A percentile compares a stretch with the other conserved stretches of the same genome.
Evolutionary conservation across 352 stramenopile genomes (phyloP).

Genomic region (Elongisporangium anandrum): DNA sequence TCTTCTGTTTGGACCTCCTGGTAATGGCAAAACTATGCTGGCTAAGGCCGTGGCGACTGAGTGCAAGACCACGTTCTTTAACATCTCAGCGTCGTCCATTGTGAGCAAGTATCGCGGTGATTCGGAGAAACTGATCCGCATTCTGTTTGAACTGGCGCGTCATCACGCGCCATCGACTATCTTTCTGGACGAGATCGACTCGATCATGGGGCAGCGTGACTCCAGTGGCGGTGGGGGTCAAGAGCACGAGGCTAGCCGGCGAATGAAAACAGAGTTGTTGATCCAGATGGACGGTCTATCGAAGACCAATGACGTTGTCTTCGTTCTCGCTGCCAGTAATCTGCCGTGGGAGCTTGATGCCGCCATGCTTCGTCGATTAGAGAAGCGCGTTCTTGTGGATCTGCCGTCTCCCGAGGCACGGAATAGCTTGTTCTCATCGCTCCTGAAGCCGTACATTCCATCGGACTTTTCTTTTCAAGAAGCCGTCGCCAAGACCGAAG

Average conservation of each 20-base stretch:
- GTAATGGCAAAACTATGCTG: conserved; percentile 88
- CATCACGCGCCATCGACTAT: conserved; percentile 85
- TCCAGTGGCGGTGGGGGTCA: conserved; percentile 53
- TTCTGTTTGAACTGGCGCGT: conserved; percentile 78
- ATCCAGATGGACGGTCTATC: conserved; percentile 86
- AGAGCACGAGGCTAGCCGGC: conserved; percentile 80
- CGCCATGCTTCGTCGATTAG: conserved; percentile 75
- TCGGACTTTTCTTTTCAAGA: conserved; percentile 46
- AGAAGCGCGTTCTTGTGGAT: conserved; percentile 82
- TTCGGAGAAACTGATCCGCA: conserved; percentile 84
- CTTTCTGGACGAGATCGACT: conserved; percentile 87
- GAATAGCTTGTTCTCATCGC: conserved; percentile 43
- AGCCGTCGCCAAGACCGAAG: conserved; percentile 47
- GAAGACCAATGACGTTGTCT: conserved; percentile 79
- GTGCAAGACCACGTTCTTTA: conserved; percentile 86
- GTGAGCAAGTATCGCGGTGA: conserved; percentile 85
- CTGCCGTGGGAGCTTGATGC: conserved; percentile 78
- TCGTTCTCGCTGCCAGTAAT: conserved; percentile 80
- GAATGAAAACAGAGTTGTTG: conserved; percentile 86
- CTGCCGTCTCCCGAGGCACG: conserved; percentile 62
- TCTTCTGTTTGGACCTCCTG: conserved; percentile 80
- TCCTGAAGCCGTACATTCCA: conserved; percentile 58
- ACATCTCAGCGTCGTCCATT: conserved; percentile 84
- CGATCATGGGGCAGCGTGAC: conserved; percentile 87
- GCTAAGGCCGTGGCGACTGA: conserved; percentile 83